Conservation (phyloP, 768 basidiomycete species). For the Termitomyces sp. region DNA sequence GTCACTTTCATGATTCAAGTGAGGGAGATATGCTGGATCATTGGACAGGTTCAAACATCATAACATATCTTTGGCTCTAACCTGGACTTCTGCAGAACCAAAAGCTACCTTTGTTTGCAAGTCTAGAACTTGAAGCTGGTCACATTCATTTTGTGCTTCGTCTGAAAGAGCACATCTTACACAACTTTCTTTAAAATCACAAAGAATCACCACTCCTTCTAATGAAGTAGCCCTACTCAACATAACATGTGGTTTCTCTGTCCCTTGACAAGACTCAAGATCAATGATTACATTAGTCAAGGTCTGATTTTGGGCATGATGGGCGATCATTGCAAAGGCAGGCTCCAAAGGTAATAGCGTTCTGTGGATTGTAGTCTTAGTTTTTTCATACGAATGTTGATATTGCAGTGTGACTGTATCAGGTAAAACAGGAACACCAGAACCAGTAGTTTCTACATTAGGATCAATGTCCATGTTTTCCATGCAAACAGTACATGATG, state of each 20-base stretch:
- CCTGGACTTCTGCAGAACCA: no score
- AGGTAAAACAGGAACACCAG: background rate
- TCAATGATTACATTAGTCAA: conserved; percentile 28
- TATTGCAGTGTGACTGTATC: background rate
- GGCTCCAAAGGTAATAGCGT: conserved; percentile 33
- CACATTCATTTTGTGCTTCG: no score
- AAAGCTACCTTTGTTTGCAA: no score
- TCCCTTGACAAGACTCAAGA: conserved; percentile 23
- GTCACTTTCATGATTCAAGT: no score
- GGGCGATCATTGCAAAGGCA: conserved; percentile 36
- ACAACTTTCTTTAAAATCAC: no score
- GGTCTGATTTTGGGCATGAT: conserved; percentile 37
- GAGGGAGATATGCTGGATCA: no score
- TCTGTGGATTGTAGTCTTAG: background rate
- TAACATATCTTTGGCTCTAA: no score
- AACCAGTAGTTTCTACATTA: background rate
- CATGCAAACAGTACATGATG: background rate
- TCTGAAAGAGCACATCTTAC: no score
- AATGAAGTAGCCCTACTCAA: conserved; percentile 28
- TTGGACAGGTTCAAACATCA: no score
- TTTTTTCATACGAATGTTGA: background rate
- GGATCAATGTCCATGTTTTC: no score
- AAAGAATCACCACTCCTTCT: conserved; percentile 25
- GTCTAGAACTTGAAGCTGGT: no score
- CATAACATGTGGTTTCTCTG: conserved; percentile 39